phyloP scores from a whole-genome alignment of 768 basidiomycete genomes.

The Russula sp. region DNA sequence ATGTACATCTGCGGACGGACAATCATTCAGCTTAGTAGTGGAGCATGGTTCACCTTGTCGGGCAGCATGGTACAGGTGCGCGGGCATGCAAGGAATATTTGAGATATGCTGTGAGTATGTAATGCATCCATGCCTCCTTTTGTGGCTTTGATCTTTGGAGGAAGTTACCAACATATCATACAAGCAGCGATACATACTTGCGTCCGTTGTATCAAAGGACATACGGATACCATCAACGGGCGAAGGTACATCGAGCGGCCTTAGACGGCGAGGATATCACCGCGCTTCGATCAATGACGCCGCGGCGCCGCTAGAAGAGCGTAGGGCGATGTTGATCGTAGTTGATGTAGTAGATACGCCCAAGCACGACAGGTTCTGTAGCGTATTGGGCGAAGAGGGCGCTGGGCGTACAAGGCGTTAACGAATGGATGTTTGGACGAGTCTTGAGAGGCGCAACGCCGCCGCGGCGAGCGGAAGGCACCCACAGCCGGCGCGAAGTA shows the following conservation, averaged over 20 bases:
- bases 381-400: conserved; percentile 36
- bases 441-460: conserved; percentile 23
- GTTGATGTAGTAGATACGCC: conserved; percentile 68
- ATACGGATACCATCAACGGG: conserved; percentile 35
- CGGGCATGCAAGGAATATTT: conserved; percentile 34
- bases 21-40: neutral
- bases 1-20: conserved; percentile 37
- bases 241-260: conserved; percentile 25
- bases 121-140: conserved; percentile 61
- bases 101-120: conserved; percentile 40
- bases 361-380: conserved; percentile 56
- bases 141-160: conserved; percentile 42
- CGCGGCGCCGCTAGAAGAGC: conserved; percentile 70
- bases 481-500: too few species aligned
- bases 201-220: conserved; percentile 38
- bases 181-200: conserved; percentile 29
- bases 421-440: conserved; percentile 33
- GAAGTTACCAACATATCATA: neutral
- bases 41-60: conserved; percentile 38
- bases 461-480: neutral
- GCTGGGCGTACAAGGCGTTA: conserved; percentile 49
- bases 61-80: conserved; percentile 36
- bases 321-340: conserved; percentile 71
- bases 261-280: conserved; percentile 39
- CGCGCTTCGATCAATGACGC: conserved; percentile 48